Evolutionary conservation across 345 rosid species (phyloP).

Genomic region (Gossypium bickii): DNA sequence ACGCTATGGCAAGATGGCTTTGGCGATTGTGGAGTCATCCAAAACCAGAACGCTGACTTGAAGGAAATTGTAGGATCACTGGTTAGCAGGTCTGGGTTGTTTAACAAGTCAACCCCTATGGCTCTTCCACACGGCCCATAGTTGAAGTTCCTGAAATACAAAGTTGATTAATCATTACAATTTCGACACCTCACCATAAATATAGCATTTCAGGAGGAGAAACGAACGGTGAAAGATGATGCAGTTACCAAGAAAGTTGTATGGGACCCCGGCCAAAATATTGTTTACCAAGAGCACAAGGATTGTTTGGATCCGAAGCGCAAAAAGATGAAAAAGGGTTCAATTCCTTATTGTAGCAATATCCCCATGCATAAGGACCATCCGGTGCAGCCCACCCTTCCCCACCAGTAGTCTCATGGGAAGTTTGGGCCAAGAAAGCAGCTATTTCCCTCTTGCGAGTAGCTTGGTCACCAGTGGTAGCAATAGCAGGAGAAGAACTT

Average conservation of each 20-base stretch:
- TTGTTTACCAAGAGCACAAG: slow-evolving; percentile 53
- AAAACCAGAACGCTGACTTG: slow-evolving; percentile 69
- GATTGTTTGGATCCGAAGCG: slow-evolving; percentile 29
- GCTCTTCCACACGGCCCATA: slow-evolving; percentile 56
- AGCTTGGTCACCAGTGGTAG: slow-evolving; percentile 29
- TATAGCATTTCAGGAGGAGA: neutral
- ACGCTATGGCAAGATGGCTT: slow-evolving; percentile 65
- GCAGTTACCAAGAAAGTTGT: slow-evolving; percentile 45
- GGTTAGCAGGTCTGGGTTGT: slow-evolving; percentile 54
- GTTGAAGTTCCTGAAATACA: slow-evolving; percentile 51
- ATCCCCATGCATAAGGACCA: slow-evolving; percentile 67
- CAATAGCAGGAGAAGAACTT: slow-evolving; percentile 42
- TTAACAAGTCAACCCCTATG: slow-evolving; percentile 48
- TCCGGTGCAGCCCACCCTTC: slow-evolving; percentile 65
- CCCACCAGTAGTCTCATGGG: slow-evolving; percentile 57
- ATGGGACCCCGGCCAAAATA: slow-evolving; percentile 72
- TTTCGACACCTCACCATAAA: neutral
- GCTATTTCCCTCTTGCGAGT: slow-evolving; percentile 49
- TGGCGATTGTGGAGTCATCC: slow-evolving; percentile 61
- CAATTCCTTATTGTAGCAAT: neutral
- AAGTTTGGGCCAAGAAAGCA: slow-evolving; percentile 64
- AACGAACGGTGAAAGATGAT: neutral
- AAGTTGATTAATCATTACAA: neutral
- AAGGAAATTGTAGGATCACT: slow-evolving; percentile 45
- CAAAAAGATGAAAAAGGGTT: slow-evolving; percentile 43